These are phyloP conservation scores for Caloboletus firmus DNA, from an alignment of 1,284 basidiomycete genomes.

Conservation along the genomic window DNA sequence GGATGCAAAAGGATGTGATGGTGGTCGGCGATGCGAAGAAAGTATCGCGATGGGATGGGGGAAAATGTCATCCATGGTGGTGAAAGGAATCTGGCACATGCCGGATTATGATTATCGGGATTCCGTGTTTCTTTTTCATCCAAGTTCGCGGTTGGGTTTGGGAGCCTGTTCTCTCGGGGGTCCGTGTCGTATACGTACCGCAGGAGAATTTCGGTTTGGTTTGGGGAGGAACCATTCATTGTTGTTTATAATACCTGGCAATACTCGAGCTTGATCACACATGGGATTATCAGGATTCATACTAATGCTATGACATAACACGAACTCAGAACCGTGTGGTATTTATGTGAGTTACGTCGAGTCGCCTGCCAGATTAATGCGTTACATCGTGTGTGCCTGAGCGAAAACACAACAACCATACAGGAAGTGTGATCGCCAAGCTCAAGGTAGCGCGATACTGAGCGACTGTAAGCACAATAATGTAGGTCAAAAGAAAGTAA, in stretches of 20 bases:
- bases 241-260: background rate
- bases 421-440: background rate
- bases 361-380: too few relatives aligned
- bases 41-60: constrained; percentile 22
- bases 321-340: too few relatives aligned
- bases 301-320: too few relatives aligned
- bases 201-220: background rate
- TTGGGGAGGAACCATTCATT: background rate
- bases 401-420: background rate
- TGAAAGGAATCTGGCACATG: background rate
- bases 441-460: background rate
- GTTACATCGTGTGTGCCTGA: background rate
- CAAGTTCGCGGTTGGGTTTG: background rate
- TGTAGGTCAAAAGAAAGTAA: too few relatives aligned
- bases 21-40: constrained; percentile 37
- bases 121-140: background rate
- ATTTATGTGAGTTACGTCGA: too few relatives aligned
- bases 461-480: background rate
- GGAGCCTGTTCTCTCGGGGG: background rate
- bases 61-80: constrained; percentile 26
- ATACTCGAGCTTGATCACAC: too few relatives aligned
- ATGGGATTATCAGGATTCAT: too few relatives aligned
- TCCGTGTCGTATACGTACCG: background rate
- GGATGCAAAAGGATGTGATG: too few relatives aligned
- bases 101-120: background rate